Evolutionary conservation across 2,329 filamentous ascomycete genomes (phyloP).

Genomic region (Chaetomium strumarium): DNA sequence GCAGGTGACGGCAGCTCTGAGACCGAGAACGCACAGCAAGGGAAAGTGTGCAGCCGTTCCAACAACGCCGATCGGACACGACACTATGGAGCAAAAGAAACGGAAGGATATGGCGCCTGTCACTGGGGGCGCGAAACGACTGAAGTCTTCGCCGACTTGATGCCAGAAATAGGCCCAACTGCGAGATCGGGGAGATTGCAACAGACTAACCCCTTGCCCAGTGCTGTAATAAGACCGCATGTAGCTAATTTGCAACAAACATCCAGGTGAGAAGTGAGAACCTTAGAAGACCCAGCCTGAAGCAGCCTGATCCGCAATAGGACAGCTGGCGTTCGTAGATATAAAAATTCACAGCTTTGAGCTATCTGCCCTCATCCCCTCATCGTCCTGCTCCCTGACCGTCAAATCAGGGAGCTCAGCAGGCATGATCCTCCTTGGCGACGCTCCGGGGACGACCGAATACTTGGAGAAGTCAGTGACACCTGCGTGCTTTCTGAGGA

Average conservation of each 20-base stretch:
- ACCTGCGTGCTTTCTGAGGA: conserved; percentile 57
- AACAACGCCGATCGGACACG: not conserved
- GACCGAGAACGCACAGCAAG: not conserved
- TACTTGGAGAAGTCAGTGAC: conserved; percentile 70
- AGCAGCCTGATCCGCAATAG: too few species aligned
- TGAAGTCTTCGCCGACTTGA: not conserved
- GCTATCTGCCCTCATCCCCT: conserved; percentile 68
- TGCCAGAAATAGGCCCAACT: not conserved
- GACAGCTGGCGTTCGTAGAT: not conserved
- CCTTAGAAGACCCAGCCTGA: not conserved
- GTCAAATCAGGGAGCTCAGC: conserved; percentile 59
- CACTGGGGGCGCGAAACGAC: not conserved
- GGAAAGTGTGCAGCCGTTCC: not conserved
- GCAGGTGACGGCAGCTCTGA: too few species aligned
- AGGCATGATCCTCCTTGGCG: conserved; percentile 75
- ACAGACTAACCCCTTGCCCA: not conserved
- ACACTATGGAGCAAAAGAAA: not conserved
- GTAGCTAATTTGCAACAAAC: not conserved
- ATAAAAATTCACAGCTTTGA: conserved; percentile 29
- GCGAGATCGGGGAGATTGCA: not conserved
- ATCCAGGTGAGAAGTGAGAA: not conserved
- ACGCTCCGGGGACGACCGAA: conserved; percentile 56
- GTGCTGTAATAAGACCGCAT: not conserved
- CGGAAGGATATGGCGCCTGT: not conserved
- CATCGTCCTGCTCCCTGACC: conserved; percentile 74